phyloP scores from a whole-genome alignment of 148 eudicot species.

The Selenicereus undatus region DNA sequence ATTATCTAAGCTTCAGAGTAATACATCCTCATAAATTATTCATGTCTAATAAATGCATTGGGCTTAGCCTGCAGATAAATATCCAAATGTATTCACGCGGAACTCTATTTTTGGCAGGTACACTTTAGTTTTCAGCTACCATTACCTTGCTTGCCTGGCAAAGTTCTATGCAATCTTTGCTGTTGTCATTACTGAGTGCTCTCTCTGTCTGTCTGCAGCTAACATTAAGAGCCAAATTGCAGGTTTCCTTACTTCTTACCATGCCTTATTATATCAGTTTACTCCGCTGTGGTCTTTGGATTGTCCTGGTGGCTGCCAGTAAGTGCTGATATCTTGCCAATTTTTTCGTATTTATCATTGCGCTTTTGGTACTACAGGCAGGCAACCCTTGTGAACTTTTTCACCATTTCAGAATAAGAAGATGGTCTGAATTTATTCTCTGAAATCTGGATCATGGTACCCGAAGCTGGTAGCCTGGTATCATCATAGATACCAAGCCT shows the following conservation, averaged over 20 bases:
- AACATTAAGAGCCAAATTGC: constrained; percentile 21
- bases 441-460: background rate
- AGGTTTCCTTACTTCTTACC: constrained; percentile 91
- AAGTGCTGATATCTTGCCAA: constrained; percentile 13
- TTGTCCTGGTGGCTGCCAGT: constrained; percentile 80
- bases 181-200: background rate
- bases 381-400: background rate
- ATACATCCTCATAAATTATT: background rate
- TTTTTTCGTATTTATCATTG: background rate
- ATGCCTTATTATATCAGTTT: constrained; percentile 61
- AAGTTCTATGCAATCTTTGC: background rate
- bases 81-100: constrained; percentile 51
- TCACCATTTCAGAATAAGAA: background rate
- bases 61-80: constrained; percentile 90
- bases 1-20: background rate
- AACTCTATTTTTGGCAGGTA: constrained; percentile 82
- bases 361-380: background rate
- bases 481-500: no score
- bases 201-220: background rate
- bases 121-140: background rate
- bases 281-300: constrained; percentile 48
- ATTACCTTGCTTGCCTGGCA: background rate
- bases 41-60: background rate
- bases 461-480: background rate
- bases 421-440: background rate